These are phyloP conservation scores for Naumovozyma castellii DNA, from an alignment of 805 yeast species.

Conservation along the genomic window DNA sequence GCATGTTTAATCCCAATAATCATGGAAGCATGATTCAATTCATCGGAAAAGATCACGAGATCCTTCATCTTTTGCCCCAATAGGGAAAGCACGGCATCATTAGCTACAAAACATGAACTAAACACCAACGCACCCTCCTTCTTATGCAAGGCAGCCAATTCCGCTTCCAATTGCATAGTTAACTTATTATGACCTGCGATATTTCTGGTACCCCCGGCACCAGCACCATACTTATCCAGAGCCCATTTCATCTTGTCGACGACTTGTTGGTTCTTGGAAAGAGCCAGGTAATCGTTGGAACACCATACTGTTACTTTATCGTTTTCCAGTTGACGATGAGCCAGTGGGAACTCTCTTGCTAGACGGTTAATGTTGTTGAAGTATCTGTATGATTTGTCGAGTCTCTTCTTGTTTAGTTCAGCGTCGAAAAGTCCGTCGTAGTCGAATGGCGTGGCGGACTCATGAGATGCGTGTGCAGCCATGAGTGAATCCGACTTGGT, in stretches of 20 bases:
- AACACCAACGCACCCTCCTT: slow-evolving; percentile 93
- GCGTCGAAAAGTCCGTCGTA: slow-evolving; percentile 58
- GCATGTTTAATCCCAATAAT: slow-evolving; percentile 92
- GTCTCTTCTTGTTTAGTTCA: slow-evolving; percentile 65
- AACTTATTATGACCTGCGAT: slow-evolving; percentile 94
- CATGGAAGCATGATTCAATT: slow-evolving; percentile 95
- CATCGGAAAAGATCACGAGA: slow-evolving; percentile 87
- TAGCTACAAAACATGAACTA: slow-evolving; percentile 92
- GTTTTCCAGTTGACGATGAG: slow-evolving; percentile 65
- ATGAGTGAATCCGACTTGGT: slow-evolving; percentile 28
- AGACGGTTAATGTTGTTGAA: slow-evolving; percentile 95
- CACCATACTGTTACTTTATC: slow-evolving; percentile 98
- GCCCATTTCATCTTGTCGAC: slow-evolving; percentile 68
- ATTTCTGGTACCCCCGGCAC: slow-evolving; percentile 98
- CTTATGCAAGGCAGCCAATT: slow-evolving; percentile 81
- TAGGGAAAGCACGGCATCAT: slow-evolving; percentile 86
- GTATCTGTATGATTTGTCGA: slow-evolving; percentile 87
- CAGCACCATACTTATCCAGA: slow-evolving; percentile 86
- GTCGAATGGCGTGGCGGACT: slow-evolving; percentile 44
- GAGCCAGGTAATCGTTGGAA: slow-evolving; percentile 92
- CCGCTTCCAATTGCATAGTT: slow-evolving; percentile 80
- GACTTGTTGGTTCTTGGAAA: slow-evolving; percentile 75
- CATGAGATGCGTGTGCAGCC: slow-evolving; percentile 37
- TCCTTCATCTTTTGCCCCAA: slow-evolving; percentile 86
- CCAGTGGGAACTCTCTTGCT: slow-evolving; percentile 87